Percentiles rank a stretch among this genome's conserved stretches.
Conservation (phyloP, 2,329 filamentous ascomycete species). For the Stemphylium lycopersici region DNA sequence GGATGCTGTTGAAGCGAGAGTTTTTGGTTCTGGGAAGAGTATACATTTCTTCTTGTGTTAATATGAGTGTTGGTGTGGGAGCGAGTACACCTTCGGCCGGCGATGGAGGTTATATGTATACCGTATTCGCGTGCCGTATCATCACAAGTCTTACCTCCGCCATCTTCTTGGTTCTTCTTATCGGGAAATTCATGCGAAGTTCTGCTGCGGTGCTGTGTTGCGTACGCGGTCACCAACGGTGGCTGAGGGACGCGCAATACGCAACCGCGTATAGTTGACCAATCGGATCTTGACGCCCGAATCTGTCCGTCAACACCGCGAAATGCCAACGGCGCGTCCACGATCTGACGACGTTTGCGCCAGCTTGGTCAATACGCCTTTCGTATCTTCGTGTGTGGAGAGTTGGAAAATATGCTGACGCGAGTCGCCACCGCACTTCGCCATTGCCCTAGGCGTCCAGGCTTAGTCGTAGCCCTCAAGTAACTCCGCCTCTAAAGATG, state of each 20-base stretch:
- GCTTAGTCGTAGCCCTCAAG: too few relatives aligned
- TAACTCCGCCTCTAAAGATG: too few relatives aligned
- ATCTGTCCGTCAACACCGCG: not conserved
- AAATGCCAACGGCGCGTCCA: not conserved
- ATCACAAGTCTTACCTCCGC: not conserved
- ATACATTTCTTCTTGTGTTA: too few relatives aligned
- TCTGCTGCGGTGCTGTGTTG: conserved; percentile 1
- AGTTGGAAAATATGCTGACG: too few relatives aligned
- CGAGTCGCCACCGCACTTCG: too few relatives aligned
- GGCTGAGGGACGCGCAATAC: conserved; percentile 5
- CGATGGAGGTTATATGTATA: not conserved
- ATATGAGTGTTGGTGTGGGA: too few relatives aligned
- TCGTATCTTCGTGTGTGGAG: not conserved
- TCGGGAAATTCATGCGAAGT: not conserved
- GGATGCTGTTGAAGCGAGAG: too few relatives aligned
- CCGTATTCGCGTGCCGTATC: not conserved
- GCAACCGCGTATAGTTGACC: conserved; percentile 4
- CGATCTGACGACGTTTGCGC: not conserved
- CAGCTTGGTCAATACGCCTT: not conserved
- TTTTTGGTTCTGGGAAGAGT: too few relatives aligned
- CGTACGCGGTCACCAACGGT: not conserved
- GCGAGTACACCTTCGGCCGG: too few relatives aligned
- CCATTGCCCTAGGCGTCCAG: too few relatives aligned
- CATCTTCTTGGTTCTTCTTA: not conserved
- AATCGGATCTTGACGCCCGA: conserved; percentile 3